Percentiles rank a stretch among this genome's conserved stretches.
Evolutionary conservation across 768 basidiomycete genomes (phyloP).

Genomic region (Mycena polygramma): DNA sequence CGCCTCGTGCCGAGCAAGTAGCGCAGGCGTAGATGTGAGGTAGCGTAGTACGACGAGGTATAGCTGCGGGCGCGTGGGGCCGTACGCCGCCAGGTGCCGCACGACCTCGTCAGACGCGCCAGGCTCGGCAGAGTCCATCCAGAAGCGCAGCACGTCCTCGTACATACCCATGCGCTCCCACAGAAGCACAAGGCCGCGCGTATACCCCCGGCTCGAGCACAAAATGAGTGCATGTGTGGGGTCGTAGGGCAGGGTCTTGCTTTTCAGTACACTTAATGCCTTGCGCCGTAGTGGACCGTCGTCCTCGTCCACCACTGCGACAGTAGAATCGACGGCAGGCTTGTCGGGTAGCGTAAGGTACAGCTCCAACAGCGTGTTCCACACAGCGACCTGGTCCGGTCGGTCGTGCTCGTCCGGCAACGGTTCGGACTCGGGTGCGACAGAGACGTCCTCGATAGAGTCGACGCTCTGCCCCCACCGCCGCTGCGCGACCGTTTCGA

Average conservation of each 20-base stretch:
- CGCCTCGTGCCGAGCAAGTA: constrained; percentile 76
- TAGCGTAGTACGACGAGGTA: constrained; percentile 92
- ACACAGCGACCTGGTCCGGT: constrained; percentile 85
- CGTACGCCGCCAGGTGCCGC: constrained; percentile 81
- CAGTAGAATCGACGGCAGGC: constrained; percentile 18
- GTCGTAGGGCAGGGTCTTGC: constrained; percentile 80
- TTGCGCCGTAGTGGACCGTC: constrained; percentile 63
- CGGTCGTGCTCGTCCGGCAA: constrained; percentile 50
- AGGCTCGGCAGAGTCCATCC: constrained; percentile 75
- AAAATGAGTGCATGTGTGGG: constrained; percentile 94
- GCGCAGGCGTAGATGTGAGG: constrained; percentile 83
- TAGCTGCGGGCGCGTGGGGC: constrained; percentile 74
- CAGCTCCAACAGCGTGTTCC: constrained; percentile 96
- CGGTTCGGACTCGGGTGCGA: constrained; percentile 31
- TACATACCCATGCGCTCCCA: constrained; percentile 98
- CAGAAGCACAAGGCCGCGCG: constrained; percentile 85
- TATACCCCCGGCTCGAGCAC: constrained; percentile 88
- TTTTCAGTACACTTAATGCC: constrained; percentile 78
- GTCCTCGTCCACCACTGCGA: constrained; percentile 48
- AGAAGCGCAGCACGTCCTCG: constrained; percentile 93
- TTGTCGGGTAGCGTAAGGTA: constrained; percentile 76
- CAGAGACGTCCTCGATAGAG: constrained; percentile 38
- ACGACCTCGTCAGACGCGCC: constrained; percentile 72
- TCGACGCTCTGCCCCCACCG: constrained; percentile 86
- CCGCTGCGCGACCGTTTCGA: constrained; percentile 85